Conservation (phyloP, 176 grass and related monocot species). For the Ensete ventricosum region DNA sequence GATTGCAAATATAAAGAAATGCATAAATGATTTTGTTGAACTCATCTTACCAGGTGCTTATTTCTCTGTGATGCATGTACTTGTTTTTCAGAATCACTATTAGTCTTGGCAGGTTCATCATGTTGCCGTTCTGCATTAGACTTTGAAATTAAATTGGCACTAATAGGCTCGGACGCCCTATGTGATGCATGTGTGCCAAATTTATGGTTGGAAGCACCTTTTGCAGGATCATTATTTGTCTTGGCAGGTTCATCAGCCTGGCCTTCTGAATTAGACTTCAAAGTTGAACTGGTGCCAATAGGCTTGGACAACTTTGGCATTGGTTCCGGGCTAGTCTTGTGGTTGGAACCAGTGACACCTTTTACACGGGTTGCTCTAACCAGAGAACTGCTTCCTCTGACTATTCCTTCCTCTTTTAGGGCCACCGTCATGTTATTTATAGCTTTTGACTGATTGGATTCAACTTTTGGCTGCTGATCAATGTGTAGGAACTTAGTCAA, state of each 20-base stretch:
- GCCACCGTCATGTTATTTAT: slow-evolving; percentile 53
- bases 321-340: slow-evolving; percentile 33
- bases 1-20: neutral
- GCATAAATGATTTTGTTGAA: neutral
- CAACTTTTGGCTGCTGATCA: slow-evolving; percentile 40
- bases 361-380: slow-evolving; percentile 49
- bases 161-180: slow-evolving; percentile 45
- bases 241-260: slow-evolving; percentile 42
- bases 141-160: slow-evolving; percentile 55
- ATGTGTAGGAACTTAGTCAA: slow-evolving; percentile 39
- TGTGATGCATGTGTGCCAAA: slow-evolving; percentile 24
- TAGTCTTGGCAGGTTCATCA: slow-evolving; percentile 40
- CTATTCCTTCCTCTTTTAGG: slow-evolving; percentile 61
- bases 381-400: slow-evolving; percentile 67
- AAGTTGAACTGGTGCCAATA: slow-evolving; percentile 55
- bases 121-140: slow-evolving; percentile 38
- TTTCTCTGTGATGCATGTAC: slow-evolving; percentile 34
- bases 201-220: slow-evolving; percentile 45
- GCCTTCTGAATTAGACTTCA: slow-evolving; percentile 50
- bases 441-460: slow-evolving; percentile 60
- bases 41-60: slow-evolving; percentile 64
- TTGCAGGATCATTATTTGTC: slow-evolving; percentile 34
- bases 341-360: slow-evolving; percentile 35
- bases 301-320: slow-evolving; percentile 43
- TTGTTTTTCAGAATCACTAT: slow-evolving; percentile 39